Base-by-base conservation (phyloP, 192 early-diverging fungal species). In the Glomus cerebriforme region DNA sequence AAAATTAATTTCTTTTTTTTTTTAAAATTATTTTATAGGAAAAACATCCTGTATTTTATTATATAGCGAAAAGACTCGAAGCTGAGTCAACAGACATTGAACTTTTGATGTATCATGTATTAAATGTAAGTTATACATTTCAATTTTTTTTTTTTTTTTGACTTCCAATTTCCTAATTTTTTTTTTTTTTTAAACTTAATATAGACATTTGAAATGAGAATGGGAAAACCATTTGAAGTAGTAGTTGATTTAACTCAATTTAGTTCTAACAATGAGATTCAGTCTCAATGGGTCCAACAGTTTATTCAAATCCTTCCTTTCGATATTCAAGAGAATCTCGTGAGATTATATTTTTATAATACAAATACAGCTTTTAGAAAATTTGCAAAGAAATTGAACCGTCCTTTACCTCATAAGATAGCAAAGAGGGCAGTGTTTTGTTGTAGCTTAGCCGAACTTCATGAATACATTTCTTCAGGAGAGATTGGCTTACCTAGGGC, bases 51-150 rank as follows among this genome's bases (percentile, higher is more conserved):
- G 93, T 97, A 2, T 86, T 96, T 64, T 97, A 97, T 84, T 93
- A 92, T 83, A 93, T 97, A 73, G 91, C 92, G n/a, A 89, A 94
- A 37, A 88, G 93, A 26, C 73, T 97, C 39, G 86, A 89, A 64
- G 82, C 90, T 73, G 93, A 96, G 59, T 88, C 87, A 47, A 87
- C 94, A 60, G 95, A 97, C 82, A 94, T 96, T 83, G 95, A 97
- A 54, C 79, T 94, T 7, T 79, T 96, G 32, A 88, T 95, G 81
- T 91, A 95, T 77, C 88, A 93, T 72, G 80, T 93, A 39, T 83
- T 93, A 74, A 89, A 90, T 80, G 88, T 90, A 85, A 86, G 84
- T 54, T 77, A 58, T 29, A 2, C 49, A 72, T 72, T n/a, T 31
- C 22, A 49, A n/a, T 26, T 59, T 34, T 19, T 31, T 54, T 26